Evolutionary conservation across 306 rosid genomes (phyloP).

Genomic region (Quillaja saponaria): DNA sequence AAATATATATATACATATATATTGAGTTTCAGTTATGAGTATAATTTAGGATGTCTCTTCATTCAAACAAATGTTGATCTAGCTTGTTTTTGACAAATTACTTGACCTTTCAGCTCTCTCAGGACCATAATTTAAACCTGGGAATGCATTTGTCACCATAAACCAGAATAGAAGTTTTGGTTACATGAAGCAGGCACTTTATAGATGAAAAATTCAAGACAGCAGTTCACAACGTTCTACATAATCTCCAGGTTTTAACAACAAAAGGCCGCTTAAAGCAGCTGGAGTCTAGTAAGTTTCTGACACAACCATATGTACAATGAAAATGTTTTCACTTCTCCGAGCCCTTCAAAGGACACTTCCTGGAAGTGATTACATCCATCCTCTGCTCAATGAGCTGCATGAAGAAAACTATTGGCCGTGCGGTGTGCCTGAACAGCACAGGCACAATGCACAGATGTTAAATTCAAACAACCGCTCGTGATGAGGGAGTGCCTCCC

Average conservation of each 20-base stretch:
- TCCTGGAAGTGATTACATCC: conserved; percentile 23
- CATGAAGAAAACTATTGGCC: conserved; percentile 35
- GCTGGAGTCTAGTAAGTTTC: conserved; percentile 13
- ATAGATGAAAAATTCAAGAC: conserved; percentile 1
- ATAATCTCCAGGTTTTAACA: conserved; percentile 27
- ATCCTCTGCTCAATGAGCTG: conserved; percentile 58
- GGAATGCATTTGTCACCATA: conserved; percentile 14
- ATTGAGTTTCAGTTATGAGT: too few relatives aligned
- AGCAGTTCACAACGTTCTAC: conserved; percentile 22
- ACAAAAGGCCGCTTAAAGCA: conserved; percentile 24
- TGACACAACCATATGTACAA: conserved; percentile 43
- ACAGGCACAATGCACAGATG: conserved; percentile 88
- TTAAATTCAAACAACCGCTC: conserved; percentile 84
- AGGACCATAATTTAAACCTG: conserved; percentile 14
- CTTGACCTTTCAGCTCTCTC: neutral
- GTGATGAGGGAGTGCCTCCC: conserved; percentile 91
- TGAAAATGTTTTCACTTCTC: conserved; percentile 26
- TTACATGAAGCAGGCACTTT: conserved; percentile 16
- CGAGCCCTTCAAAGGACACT: conserved; percentile 35
- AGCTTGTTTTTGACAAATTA: too few relatives aligned
- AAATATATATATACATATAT: too few relatives aligned
- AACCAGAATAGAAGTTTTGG: conserved; percentile 16
- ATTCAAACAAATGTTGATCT: neutral
- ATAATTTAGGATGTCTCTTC: neutral
- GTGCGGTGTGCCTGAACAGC: conserved; percentile 74